Evolutionary conservation across 805 yeast species (phyloP), one percentile per base, ranked within the genome.

Genomic region (Ogataea thermomethanolica): DNA sequence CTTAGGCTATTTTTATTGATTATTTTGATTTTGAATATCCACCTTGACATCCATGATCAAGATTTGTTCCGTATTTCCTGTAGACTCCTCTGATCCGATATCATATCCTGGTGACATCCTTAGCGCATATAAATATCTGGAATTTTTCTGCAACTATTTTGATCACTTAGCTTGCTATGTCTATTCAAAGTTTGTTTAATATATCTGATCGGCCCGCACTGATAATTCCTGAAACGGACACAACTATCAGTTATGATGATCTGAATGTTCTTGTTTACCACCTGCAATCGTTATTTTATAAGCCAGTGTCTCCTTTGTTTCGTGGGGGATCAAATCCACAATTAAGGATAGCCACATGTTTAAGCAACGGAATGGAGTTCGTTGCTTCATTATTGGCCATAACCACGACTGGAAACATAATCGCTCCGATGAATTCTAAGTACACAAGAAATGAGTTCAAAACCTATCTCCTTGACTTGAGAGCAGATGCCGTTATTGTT

Each of bases 391-490:
- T 79, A 54, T 58, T 82, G 15, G 81, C 79, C 2, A 65, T 73
- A 20, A 74, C 85, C 1, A 70, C 74, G 46, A 69, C 76, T 22
- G 73, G 78, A 1, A 66, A 74, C 49, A 66, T 81, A 32, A 84
- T 83, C 14, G 84, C 87, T 1, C 90, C 90, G 10, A 64, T 82
- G 55, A 83, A 82, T 52, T 74, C 86, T 11, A 70, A 70, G 39
- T 81, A 79, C 58, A 79, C 73, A 52, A 72, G 75, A 50, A 50
- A 61, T 25, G 90, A 82, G 59, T 77, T 79, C 55, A 79, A 77
- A 51, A 79, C 80, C 58, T 81, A 81, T 55, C 62, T 83, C 34
- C 73, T 69, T 29, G 89, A 82, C 53, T 61, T 82, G 49, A 64
- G 73, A 49, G 71, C 85, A 7, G 67, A 67, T 37, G 77, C 79